phyloP scores from a whole-genome alignment of 2,329 filamentous ascomycete species.

The Colletotrichum scovillei region DNA sequence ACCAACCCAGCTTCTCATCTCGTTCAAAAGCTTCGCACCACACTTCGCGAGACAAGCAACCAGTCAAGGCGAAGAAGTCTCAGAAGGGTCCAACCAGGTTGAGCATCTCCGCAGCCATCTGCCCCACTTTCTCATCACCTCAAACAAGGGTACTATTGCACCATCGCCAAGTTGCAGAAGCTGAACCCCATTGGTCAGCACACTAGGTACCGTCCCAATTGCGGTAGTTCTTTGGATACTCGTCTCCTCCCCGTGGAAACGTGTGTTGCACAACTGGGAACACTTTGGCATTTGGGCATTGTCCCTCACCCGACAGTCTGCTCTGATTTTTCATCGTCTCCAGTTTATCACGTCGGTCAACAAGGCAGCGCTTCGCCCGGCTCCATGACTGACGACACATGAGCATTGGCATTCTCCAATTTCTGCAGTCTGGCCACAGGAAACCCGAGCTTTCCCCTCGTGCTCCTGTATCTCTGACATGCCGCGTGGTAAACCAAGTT shows the following conservation, averaged over 20 bases:
- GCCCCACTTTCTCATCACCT: constrained; percentile 31
- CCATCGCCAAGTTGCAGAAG: constrained; percentile 36
- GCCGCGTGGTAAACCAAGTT: neutral
- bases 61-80: neutral
- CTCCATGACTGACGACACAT: constrained; percentile 30
- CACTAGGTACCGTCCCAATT: neutral
- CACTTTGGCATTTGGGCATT: neutral
- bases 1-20: neutral
- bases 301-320: constrained; percentile 16
- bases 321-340: constrained; percentile 33
- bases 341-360: constrained; percentile 18
- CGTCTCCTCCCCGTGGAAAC: constrained; percentile 11
- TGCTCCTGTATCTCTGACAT: neutral
- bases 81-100: constrained; percentile 23
- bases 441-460: constrained; percentile 19
- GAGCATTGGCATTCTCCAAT: constrained; percentile 23
- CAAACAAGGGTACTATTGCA: constrained; percentile 36
- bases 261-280: constrained; percentile 19
- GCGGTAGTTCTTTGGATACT: constrained; percentile 28
- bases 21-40: constrained; percentile 23
- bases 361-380: constrained; percentile 24
- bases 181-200: constrained; percentile 30
- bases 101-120: constrained; percentile 23
- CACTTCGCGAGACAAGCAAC: neutral
- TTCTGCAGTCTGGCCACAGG: neutral